Percentiles rank a stretch among this genome's conserved stretches.
Conservation (phyloP, 139 green algal genomes). For the Coccomyxa sp. region DNA sequence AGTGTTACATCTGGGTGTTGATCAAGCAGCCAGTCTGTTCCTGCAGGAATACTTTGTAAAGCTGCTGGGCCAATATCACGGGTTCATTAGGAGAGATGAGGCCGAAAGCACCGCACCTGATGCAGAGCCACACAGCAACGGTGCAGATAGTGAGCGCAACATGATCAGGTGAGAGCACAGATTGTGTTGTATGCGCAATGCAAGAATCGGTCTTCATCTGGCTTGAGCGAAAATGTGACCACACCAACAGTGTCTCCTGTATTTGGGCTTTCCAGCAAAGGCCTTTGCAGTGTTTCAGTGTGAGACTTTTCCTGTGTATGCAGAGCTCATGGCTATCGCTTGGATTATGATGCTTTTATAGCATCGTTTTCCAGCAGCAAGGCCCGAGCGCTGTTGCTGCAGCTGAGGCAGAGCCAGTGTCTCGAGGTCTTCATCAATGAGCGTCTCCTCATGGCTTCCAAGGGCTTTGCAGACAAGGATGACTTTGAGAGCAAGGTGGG, state of each 20-base stretch:
- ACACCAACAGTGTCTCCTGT: too few relatives aligned
- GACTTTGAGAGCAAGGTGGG: too few relatives aligned
- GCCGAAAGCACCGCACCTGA: neutral
- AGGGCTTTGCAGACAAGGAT: neutral
- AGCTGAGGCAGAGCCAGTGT: neutral
- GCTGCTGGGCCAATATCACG: constrained; percentile 49
- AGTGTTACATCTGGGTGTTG: neutral
- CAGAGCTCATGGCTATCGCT: neutral
- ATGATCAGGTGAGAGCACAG: too few relatives aligned
- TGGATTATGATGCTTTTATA: neutral
- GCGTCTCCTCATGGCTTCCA: neutral
- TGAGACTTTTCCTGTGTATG: too few relatives aligned
- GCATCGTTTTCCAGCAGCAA: neutral
- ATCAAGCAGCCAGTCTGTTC: neutral
- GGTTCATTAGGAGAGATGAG: constrained; percentile 18
- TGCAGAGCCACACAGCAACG: neutral
- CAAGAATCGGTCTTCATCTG: too few relatives aligned
- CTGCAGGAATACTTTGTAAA: constrained; percentile 64
- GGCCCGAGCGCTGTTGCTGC: neutral
- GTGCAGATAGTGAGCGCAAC: too few relatives aligned
- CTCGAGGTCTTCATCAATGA: neutral
- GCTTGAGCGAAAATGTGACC: too few relatives aligned
- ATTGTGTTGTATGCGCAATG: too few relatives aligned
- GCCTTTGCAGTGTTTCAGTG: too few relatives aligned
- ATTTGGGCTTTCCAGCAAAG: too few relatives aligned